A percentile compares a stretch with the other conserved stretches of the same genome.
These are phyloP conservation scores for Harringtonia aguacate DNA, from an alignment of 2,329 filamentous ascomycete genomes.

Conservation along the genomic window DNA sequence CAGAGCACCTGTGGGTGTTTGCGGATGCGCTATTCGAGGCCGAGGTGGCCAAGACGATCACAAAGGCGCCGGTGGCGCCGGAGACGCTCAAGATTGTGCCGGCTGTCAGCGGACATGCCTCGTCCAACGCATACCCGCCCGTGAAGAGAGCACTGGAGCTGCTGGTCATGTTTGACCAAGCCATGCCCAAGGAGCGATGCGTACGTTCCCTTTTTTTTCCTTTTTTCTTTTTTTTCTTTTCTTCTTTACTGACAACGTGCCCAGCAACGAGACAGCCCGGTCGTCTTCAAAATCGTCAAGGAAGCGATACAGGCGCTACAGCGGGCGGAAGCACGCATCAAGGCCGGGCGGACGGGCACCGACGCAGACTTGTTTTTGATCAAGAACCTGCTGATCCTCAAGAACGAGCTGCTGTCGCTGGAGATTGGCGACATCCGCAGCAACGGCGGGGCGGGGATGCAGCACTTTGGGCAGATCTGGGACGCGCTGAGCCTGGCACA, in stretches of 20 bases:
- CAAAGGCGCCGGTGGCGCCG: constrained; percentile 34
- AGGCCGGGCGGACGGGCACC: constrained; percentile 44
- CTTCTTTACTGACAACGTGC: background rate
- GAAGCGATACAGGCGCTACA: constrained; percentile 80
- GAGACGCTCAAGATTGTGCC: constrained; percentile 40
- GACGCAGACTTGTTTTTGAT: constrained; percentile 89
- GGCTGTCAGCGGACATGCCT: constrained; percentile 31
- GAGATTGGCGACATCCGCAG: constrained; percentile 69
- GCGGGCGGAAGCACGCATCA: constrained; percentile 61
- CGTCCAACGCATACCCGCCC: constrained; percentile 47
- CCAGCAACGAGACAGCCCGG: constrained; percentile 41
- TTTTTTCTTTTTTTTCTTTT: background rate
- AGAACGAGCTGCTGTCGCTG: constrained; percentile 91
- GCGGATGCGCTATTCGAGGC: constrained; percentile 43
- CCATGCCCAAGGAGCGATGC: constrained; percentile 53
- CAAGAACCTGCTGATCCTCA: constrained; percentile 87
- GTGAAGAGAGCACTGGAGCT: constrained; percentile 49
- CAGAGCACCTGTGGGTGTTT: constrained; percentile 47
- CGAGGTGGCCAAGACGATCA: constrained; percentile 44
- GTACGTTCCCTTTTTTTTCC: constrained; percentile 27
- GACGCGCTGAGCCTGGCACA: constrained; percentile 45
- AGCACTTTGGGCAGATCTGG: constrained; percentile 57
- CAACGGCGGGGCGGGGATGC: constrained; percentile 29
- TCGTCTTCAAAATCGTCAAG: constrained; percentile 65
- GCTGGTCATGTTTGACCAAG: constrained; percentile 50